phyloP scores from a whole-genome alignment of 2,329 filamentous ascomycete species.

The Ophiostoma quercus region DNA sequence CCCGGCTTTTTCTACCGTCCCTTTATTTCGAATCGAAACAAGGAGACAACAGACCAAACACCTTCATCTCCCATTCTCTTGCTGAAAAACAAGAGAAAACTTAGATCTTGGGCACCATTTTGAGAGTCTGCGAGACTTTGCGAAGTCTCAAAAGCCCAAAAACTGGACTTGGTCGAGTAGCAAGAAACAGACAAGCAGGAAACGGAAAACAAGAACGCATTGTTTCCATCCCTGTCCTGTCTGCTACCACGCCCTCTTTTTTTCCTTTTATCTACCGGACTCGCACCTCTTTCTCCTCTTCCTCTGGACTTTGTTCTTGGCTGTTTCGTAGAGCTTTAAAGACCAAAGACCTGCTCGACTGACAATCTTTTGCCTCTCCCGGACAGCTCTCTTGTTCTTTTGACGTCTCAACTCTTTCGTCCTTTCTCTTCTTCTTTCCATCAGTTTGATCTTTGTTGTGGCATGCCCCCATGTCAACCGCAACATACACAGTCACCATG shows the following conservation, averaged over 20 bases:
- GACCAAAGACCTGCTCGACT: not conserved
- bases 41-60: conserved; percentile 11
- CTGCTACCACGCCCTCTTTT: conserved; percentile 10
- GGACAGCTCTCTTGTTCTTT: not conserved
- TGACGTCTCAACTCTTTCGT: not conserved
- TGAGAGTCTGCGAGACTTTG: not conserved
- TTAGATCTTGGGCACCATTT: not conserved
- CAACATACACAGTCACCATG: conserved; percentile 58
- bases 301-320: conserved; percentile 8
- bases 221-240: conserved; percentile 9
- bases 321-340: not conserved
- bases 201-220: conserved; percentile 1
- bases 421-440: not conserved
- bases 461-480: conserved; percentile 58
- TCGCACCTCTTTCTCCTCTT: not conserved
- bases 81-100: not conserved
- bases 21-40: conserved; percentile 22
- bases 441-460: conserved; percentile 26
- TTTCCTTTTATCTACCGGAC: conserved; percentile 9
- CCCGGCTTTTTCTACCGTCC: conserved; percentile 16
- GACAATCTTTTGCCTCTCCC: conserved; percentile 4
- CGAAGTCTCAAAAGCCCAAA: not conserved
- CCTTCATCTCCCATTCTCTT: conserved; percentile 13
- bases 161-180: conserved; percentile 3
- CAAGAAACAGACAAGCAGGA: not conserved